Percentiles rank a stretch among this genome's conserved stretches.
These are phyloP conservation scores for Wickerhamomyces sp. DNA, from an alignment of 1,139 yeast species.

Conservation along the genomic window DNA sequence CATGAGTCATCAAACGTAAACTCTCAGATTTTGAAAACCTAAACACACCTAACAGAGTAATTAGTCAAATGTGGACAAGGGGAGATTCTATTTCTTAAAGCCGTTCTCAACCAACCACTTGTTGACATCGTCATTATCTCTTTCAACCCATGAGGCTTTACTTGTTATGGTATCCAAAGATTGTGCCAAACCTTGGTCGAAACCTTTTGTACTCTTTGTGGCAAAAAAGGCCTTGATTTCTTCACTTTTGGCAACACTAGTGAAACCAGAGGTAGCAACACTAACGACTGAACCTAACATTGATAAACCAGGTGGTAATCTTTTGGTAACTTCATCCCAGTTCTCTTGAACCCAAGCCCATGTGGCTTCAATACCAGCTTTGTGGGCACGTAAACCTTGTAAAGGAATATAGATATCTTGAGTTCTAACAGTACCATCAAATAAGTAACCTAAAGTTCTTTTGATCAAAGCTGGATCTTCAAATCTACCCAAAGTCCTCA, in stretches of 20 bases:
- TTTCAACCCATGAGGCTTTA: slow-evolving; percentile 59
- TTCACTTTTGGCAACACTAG: slow-evolving; percentile 52
- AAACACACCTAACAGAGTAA: too few species aligned
- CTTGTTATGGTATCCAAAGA: slow-evolving; percentile 62
- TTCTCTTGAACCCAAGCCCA: slow-evolving; percentile 78
- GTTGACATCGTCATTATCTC: slow-evolving; percentile 52
- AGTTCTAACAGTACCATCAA: slow-evolving; percentile 66
- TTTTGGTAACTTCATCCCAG: slow-evolving; percentile 61
- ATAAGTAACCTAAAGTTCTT: slow-evolving; percentile 54
- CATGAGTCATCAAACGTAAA: too few species aligned
- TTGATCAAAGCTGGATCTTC: slow-evolving; percentile 51
- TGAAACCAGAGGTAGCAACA: slow-evolving; percentile 58
- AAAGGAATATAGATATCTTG: slow-evolving; percentile 84
- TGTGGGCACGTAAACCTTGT: slow-evolving; percentile 60
- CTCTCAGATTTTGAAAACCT: too few species aligned
- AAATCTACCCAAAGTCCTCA: slow-evolving; percentile 71
- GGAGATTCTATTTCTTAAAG: slow-evolving; percentile 6
- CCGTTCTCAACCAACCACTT: slow-evolving; percentile 48
- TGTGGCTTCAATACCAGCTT: slow-evolving; percentile 53
- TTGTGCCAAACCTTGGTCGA: slow-evolving; percentile 68
- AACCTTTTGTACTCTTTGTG: slow-evolving; percentile 62
- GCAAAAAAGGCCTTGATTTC: slow-evolving; percentile 57
- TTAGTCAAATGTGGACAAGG: too few species aligned
- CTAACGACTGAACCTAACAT: slow-evolving; percentile 73
- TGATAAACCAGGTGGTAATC: slow-evolving; percentile 77